Conservation (phyloP, 257 asterid species). For the Coffea eugenioides region DNA sequence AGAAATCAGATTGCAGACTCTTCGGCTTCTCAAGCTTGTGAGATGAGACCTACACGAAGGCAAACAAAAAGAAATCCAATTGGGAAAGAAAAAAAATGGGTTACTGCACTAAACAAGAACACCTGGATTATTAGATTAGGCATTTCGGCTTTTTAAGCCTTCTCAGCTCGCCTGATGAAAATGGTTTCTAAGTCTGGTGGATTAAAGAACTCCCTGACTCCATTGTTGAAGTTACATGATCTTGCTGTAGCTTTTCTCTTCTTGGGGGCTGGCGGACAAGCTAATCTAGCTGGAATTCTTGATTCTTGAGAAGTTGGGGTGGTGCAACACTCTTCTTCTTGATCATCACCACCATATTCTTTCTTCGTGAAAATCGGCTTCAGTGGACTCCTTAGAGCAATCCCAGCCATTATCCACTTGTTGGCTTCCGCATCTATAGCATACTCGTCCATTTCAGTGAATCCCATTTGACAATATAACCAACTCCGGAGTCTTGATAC, state of each 20-base stretch:
- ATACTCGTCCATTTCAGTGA: slow-evolving; percentile 24
- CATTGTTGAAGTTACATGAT: slow-evolving; percentile 17
- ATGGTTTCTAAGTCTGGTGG: slow-evolving; percentile 43
- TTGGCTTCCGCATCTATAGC: slow-evolving; percentile 22
- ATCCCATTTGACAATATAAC: slow-evolving; percentile 11
- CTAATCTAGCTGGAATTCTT: slow-evolving; percentile 23
- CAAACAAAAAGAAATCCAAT: not conserved
- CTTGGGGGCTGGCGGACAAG: slow-evolving; percentile 48
- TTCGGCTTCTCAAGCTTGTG: slow-evolving; percentile 11
- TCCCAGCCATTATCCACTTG: slow-evolving; percentile 40
- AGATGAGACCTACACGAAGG: slow-evolving; percentile 4
- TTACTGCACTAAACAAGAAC: not conserved
- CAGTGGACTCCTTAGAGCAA: slow-evolving; percentile 30
- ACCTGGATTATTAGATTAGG: not conserved
- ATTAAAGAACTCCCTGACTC: slow-evolving; percentile 29
- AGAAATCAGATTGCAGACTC: not conserved
- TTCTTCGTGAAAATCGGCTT: slow-evolving; percentile 27
- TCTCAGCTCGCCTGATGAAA: slow-evolving; percentile 23
- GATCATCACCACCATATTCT: slow-evolving; percentile 19
- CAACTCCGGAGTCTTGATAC: not conserved
- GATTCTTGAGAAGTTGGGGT: slow-evolving; percentile 47
- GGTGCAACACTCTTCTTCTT: slow-evolving; percentile 20
- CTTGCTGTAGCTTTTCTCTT: slow-evolving; percentile 41
- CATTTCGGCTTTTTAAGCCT: slow-evolving; percentile 13
- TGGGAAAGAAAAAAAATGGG: not conserved